phyloP scores from a whole-genome alignment of 1,284 basidiomycete genomes.

The Stygiomarasmius scandens region DNA sequence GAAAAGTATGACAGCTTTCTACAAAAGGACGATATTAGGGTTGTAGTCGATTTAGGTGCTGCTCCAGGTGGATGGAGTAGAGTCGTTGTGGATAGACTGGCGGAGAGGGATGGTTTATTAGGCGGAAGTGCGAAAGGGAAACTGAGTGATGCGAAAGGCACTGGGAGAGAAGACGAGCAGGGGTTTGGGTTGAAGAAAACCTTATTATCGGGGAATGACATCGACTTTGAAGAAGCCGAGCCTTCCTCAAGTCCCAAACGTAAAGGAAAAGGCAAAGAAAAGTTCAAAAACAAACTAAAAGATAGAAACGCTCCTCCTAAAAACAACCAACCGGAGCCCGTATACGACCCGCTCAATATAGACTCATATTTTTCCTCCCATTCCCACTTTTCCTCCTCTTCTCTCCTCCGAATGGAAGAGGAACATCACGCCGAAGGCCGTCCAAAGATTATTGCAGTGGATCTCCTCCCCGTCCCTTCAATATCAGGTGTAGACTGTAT shows the following conservation, averaged over 20 bases:
- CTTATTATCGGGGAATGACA: slow-evolving; percentile 2
- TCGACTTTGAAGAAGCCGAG: background rate
- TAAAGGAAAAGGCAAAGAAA: slow-evolving; percentile 1
- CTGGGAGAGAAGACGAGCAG: background rate
- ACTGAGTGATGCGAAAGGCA: background rate
- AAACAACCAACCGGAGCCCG: slow-evolving; percentile 9
- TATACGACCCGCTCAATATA: slow-evolving; percentile 45
- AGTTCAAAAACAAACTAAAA: slow-evolving; percentile 7
- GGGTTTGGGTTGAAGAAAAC: slow-evolving; percentile 2
- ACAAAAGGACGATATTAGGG: slow-evolving; percentile 48
- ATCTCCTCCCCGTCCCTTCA: slow-evolving; percentile 67
- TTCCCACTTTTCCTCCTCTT: background rate
- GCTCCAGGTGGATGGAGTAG: slow-evolving; percentile 92
- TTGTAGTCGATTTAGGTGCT: slow-evolving; percentile 83
- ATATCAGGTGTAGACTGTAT: slow-evolving; percentile 68
- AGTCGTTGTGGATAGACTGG: slow-evolving; percentile 67
- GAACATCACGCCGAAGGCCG: slow-evolving; percentile 30
- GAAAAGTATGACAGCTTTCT: slow-evolving; percentile 55
- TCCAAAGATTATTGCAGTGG: slow-evolving; percentile 72
- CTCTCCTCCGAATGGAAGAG: slow-evolving; percentile 1
- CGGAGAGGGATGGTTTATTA: slow-evolving; percentile 32
- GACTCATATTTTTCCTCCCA: slow-evolving; percentile 25
- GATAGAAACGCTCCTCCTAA: background rate
- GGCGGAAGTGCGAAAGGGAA: background rate
- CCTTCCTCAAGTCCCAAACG: background rate